Conservation (phyloP, 768 basidiomycete genomes). For the Suillus spraguei region DNA sequence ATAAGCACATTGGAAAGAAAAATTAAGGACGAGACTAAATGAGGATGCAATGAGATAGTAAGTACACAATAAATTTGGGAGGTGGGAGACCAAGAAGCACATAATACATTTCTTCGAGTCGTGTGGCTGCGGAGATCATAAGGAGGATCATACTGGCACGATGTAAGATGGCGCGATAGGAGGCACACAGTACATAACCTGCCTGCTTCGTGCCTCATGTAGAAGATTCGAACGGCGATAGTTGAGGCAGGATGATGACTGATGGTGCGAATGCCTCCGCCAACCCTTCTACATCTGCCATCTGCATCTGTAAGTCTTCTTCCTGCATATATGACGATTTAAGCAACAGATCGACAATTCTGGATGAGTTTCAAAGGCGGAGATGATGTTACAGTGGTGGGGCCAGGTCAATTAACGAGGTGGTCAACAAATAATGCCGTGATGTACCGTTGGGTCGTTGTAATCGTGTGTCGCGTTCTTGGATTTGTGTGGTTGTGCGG, state of each 20-base stretch:
- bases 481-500: conserved; percentile 9
- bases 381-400: conserved; percentile 20
- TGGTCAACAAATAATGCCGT: conserved; percentile 13
- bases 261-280: conserved; percentile 10
- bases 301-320: background rate
- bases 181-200: background rate
- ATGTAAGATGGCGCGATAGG: background rate
- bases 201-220: background rate
- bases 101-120: conserved; percentile 2
- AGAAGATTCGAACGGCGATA: conserved; percentile 15
- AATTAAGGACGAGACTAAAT: conserved; percentile 5
- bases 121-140: conserved; percentile 3
- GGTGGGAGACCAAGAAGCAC: background rate
- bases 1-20: conserved; percentile 3
- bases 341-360: conserved; percentile 25
- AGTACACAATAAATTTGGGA: conserved; percentile 6
- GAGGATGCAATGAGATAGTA: conserved; percentile 7
- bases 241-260: background rate
- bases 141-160: background rate
- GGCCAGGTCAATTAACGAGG: conserved; percentile 18
- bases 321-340: conserved; percentile 20
- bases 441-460: conserved; percentile 16
- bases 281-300: conserved; percentile 15
- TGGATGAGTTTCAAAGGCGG: conserved; percentile 11
- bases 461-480: conserved; percentile 15